Base-by-base conservation (phyloP, 805 yeast species). In the Pichia heedii region DNA sequence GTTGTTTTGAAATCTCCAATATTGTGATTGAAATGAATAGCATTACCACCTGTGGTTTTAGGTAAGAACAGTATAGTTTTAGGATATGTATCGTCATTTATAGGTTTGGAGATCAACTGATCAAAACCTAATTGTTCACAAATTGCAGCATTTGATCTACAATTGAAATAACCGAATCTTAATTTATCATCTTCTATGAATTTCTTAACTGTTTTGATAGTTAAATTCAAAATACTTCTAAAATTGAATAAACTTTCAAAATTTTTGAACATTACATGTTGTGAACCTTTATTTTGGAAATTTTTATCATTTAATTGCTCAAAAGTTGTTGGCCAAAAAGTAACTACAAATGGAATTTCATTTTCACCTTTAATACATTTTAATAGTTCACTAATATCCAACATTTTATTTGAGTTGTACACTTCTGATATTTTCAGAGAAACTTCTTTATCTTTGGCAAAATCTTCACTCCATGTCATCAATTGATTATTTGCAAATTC, bases 311-410 rank as follows among this genome's bases (percentile, higher is more conserved):
- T 55, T 53, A 68, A 60, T 43, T 73, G 64, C 24, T 71, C 58
- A 37, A 69, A 67, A 5, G 69, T 59, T 3, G 78, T 61, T 2
- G 89, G 88, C 76, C 83, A 82, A 47, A 84, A 78, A 15, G 84
- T 71, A 4, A 84, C 68, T 48, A 84, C 62, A 42, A 67, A 60
- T 2, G 90, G 84, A 22, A 63, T 61, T 1, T 61, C 12, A 7
- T 55, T 55, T 16, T 71, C 66, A 1, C 86, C 85, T 0, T 73
- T 73, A 10, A 81, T 62, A 5, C 79, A 51, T 13, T 67, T 59
- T 37, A 77, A 45, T 52, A 81, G 54, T 13, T 69, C 65, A 41
- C 66, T 68, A 1, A 70, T 63, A 26, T 30, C 36, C 8, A 49
- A 19, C 12, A 40, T 2, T 15, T 15, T 24, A 34, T 44, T 47